These are phyloP conservation scores for Pseudogymnoascus sp. DNA, from an alignment of 2,329 filamentous ascomycete genomes.

Conservation along the genomic window DNA sequence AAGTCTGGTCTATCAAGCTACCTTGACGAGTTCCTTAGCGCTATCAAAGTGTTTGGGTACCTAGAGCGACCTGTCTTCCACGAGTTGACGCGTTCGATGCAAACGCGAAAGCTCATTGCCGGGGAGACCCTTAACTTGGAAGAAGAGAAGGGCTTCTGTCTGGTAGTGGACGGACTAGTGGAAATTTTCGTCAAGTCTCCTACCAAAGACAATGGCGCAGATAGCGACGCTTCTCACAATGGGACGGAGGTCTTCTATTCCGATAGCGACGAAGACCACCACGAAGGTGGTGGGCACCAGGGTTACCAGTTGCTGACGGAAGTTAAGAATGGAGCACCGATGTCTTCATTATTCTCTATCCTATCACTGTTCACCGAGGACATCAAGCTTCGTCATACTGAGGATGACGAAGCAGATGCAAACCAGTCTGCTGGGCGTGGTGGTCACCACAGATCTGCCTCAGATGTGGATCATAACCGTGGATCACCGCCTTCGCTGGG, in stretches of 20 bases:
- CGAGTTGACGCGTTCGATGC: slow-evolving; percentile 95
- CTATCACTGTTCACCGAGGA: slow-evolving; percentile 96
- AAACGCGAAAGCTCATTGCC: slow-evolving; percentile 90
- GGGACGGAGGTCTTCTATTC: slow-evolving; percentile 37
- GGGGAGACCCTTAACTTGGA: slow-evolving; percentile 92
- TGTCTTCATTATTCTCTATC: slow-evolving; percentile 97
- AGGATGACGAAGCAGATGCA: slow-evolving; percentile 41
- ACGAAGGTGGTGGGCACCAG: slow-evolving; percentile 57
- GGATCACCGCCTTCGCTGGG: slow-evolving; percentile 26
- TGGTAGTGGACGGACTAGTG: slow-evolving; percentile 92
- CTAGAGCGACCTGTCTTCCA: slow-evolving; percentile 95
- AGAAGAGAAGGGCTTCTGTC: slow-evolving; percentile 95
- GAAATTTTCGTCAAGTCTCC: slow-evolving; percentile 97
- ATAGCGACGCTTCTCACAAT: slow-evolving; percentile 33
- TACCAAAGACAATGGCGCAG: slow-evolving; percentile 40
- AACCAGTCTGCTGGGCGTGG: slow-evolving; percentile 31
- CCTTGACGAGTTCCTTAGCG: slow-evolving; percentile 92
- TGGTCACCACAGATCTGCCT: slow-evolving; percentile 21
- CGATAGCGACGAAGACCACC: slow-evolving; percentile 62
- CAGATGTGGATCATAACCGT: slow-evolving; percentile 14
- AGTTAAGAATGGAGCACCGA: slow-evolving; percentile 93
- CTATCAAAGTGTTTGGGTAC: slow-evolving; percentile 98
- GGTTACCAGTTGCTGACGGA: slow-evolving; percentile 93
- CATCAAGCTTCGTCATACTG: slow-evolving; percentile 66
- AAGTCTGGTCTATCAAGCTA: slow-evolving; percentile 95